Evolutionary conservation across 1,284 basidiomycete species (phyloP).

Genomic region (Austroboletus novae-zelandiae): DNA sequence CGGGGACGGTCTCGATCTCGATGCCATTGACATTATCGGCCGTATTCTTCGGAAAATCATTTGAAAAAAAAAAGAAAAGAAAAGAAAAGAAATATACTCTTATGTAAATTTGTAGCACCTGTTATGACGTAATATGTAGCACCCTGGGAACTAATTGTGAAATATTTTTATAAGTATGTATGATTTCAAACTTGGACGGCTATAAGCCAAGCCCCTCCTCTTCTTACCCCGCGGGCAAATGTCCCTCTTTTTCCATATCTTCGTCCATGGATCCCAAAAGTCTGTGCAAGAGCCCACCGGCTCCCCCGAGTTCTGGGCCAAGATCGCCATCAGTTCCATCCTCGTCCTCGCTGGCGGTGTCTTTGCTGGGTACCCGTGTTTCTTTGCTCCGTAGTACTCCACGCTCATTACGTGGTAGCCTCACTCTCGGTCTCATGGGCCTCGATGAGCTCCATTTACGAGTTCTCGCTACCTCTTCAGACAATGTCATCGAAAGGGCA

Average conservation of each 20-base stretch:
- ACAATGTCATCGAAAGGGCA: constrained; percentile 60
- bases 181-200: too few species aligned
- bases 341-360: constrained; percentile 81
- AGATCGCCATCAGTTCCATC: constrained; percentile 59
- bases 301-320: constrained; percentile 62
- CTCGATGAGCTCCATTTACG: constrained; percentile 91
- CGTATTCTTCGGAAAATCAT: neutral
- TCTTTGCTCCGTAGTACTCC: rapidly evolving
- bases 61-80: too few species aligned
- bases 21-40: constrained; percentile 9
- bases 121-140: too few species aligned
- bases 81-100: too few species aligned
- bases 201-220: too few species aligned
- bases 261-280: constrained; percentile 1
- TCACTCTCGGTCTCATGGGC: constrained; percentile 93
- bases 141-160: too few species aligned
- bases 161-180: too few species aligned
- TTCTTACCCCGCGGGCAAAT: constrained; percentile 1
- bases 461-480: constrained; percentile 80
- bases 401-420: constrained; percentile 27
- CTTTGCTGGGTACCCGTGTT: constrained; percentile 68
- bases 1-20: constrained; percentile 2
- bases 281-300: constrained; percentile 32
- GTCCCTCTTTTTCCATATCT: constrained; percentile 5
- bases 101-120: too few species aligned